Evolutionary conservation across 768 basidiomycete species (phyloP), one percentile per base, ranked within the genome.

Genomic region (Dacryopinax spathularia): DNA sequence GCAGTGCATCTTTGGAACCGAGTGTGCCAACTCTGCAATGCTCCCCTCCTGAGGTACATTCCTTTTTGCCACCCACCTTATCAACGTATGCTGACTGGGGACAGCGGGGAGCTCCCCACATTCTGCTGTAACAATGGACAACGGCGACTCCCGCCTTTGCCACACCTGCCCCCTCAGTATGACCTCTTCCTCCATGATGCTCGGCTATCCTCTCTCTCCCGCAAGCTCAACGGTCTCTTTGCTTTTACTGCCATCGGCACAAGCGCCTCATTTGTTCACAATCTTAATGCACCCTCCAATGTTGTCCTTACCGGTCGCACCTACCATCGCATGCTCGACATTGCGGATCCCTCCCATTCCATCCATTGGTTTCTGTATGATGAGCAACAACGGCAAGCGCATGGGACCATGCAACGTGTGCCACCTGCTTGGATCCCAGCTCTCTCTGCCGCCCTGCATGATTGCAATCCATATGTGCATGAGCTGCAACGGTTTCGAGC

Each of bases 311-410:
- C 22, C 22, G 62, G 62, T 16, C 31, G 34, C 37, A 63, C 44
- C 25, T 63, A 63, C 29, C 62, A 63, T 27, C 44, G 44, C n/a
- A 31, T 59, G 62, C 27, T 63, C 13, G 43, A 39, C 25, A 25
- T 27, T 9, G 41, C 44, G 4, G 13, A 37, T 5, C 22, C 22
- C 5, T 6, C 27, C 15, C 62, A 63, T n/a, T 9, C 44, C 7
- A 35, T 43, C 27, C 44, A 63, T 34, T 63, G 62, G 62, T 63
- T 63, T 35, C 62, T 59, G 9, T 63, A 63, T 56, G 62, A 63
- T 59, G 31, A 9, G 20, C 27, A 39, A 5, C 59, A 31, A 18
- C 20, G 29, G 16, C 25, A 6, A 29, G 13, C 7, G 60, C 7
- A 5, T 29, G 9, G 10, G 12, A 12, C 15, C 16, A 10, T 18